Conservation (phyloP, 495 filamentous ascomycete genomes). For the Jackrogersella minutella region DNA sequence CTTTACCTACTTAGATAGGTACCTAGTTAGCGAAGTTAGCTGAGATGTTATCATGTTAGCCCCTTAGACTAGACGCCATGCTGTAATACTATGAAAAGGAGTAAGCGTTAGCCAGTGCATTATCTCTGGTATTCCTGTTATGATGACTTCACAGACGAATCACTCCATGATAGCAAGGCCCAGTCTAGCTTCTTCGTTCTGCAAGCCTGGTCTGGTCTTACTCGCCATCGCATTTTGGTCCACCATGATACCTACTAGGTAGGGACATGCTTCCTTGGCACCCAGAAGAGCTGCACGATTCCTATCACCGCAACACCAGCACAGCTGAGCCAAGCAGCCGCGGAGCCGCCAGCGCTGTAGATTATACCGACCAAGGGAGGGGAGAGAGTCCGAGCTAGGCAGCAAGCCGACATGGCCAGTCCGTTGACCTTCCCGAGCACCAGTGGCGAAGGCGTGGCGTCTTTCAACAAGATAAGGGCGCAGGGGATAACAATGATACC, state of each 20-base stretch:
- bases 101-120: no score
- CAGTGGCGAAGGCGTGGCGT: constrained; percentile 68
- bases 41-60: no score
- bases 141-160: not conserved
- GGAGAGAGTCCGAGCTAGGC: constrained; percentile 70
- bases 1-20: no score
- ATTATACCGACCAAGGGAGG: constrained; percentile 71
- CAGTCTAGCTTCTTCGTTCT: not conserved
- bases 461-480: constrained; percentile 74
- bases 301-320: constrained; percentile 67
- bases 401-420: constrained; percentile 72
- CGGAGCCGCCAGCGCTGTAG: constrained; percentile 67
- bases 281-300: constrained; percentile 67
- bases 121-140: no score
- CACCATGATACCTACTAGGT: constrained; percentile 22
- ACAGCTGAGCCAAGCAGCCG: constrained; percentile 75
- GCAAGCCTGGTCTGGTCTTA: constrained; percentile 2
- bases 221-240: not conserved
- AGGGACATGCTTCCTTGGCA: constrained; percentile 48
- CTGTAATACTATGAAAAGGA: no score
- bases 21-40: no score
- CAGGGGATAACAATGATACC: constrained; percentile 75
- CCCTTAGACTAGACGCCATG: no score
- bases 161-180: not conserved
- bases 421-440: constrained; percentile 76